phyloP scores from a whole-genome alignment of 2,329 filamentous ascomycete genomes.

The Emergomyces pasteurianus region DNA sequence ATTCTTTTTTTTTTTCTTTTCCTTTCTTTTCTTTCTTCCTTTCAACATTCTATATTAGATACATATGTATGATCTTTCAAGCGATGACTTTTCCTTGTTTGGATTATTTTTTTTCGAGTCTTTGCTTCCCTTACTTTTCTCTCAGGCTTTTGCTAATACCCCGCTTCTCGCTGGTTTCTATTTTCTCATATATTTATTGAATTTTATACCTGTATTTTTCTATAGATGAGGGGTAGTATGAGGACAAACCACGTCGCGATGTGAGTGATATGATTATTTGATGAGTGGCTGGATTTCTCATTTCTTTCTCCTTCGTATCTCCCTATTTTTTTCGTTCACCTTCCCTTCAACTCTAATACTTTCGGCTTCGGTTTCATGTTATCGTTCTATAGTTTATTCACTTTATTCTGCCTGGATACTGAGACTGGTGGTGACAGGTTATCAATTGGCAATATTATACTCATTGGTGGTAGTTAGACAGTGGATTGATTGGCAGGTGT shows the following conservation, averaged over 20 bases:
- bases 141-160: background rate
- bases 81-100: background rate
- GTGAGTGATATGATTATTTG: background rate
- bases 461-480: background rate
- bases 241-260: background rate
- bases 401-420: background rate
- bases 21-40: background rate
- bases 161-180: background rate
- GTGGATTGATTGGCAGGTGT: background rate
- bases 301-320: background rate
- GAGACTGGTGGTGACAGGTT: background rate
- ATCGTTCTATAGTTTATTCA: background rate
- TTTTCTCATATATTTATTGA: conserved; percentile 2
- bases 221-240: background rate
- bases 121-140: background rate
- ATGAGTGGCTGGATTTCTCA: background rate
- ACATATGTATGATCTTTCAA: background rate
- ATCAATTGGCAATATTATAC: background rate
- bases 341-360: background rate
- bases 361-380: background rate
- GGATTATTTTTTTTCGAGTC: background rate
- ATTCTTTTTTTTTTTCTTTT: background rate
- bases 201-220: background rate
- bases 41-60: background rate
- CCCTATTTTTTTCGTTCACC: background rate